Conservation (phyloP, 2,329 filamentous ascomycete species). For the Cladorrhinum sp. region DNA sequence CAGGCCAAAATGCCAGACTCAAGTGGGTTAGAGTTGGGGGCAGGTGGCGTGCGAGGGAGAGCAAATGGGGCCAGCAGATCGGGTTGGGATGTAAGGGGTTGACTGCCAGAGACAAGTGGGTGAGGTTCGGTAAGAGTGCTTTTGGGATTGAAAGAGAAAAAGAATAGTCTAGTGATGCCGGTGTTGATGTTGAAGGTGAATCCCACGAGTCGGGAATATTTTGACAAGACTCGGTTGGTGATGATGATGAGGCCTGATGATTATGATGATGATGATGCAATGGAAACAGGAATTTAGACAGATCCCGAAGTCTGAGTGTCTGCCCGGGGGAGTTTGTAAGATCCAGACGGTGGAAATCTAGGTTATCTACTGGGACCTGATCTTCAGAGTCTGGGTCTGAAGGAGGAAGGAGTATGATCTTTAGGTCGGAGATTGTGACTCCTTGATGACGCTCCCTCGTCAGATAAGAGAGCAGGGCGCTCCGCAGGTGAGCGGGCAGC, state of each 20-base stretch:
- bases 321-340: constrained; percentile 51
- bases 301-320: constrained; percentile 50
- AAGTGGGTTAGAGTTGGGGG: constrained; percentile 55
- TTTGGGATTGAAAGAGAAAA: constrained; percentile 34
- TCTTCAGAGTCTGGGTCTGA: constrained; percentile 24
- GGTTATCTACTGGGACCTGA: constrained; percentile 35
- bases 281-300: constrained; percentile 50
- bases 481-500: constrained; percentile 52
- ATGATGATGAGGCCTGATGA: not conserved
- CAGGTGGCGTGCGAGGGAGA: constrained; percentile 51
- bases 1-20: constrained; percentile 61
- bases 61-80: constrained; percentile 58
- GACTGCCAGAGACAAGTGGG: constrained; percentile 58
- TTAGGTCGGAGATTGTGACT: constrained; percentile 50
- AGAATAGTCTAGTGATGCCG: too few relatives aligned
- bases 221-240: not conserved
- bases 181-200: constrained; percentile 30
- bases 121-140: constrained; percentile 53
- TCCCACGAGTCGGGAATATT: constrained; percentile 39
- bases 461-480: constrained; percentile 51
- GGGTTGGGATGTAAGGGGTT: constrained; percentile 24
- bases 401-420: constrained; percentile 41
- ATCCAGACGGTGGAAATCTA: constrained; percentile 52
- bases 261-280: constrained; percentile 2
- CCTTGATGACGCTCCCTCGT: constrained; percentile 39